Base-by-base conservation (phyloP, 768 basidiomycete genomes). In the Lactarius hengduanensis region DNA sequence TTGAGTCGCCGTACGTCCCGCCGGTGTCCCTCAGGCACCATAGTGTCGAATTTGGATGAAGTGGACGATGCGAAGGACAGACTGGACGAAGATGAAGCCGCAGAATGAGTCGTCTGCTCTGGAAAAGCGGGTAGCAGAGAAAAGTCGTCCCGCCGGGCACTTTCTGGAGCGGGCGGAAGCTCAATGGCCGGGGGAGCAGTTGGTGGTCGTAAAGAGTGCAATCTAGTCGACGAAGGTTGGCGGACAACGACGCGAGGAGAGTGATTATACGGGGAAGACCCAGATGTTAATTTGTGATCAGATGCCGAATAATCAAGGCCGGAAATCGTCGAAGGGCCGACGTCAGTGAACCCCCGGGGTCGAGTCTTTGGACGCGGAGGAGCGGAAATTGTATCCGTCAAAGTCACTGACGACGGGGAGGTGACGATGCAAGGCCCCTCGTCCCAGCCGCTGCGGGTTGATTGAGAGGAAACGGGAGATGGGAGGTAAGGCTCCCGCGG, bases 31-130 rank as follows among this genome's bases (percentile, higher is more conserved):
- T 60, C 67, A 22, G 36, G 41, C n/a, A 62, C 62, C 5, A 55
- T 20, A 20, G 57, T 5, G 28, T 68, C 69, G 28, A 57, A 34
- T 36, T 22, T 53, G 2, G 61, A 70, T 30, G 70, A 71, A 6
- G 30, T 18, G 18, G 70, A 67, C 1, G 70, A 71, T 7, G 70
- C 69, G 28, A 70, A 70, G 36, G 70, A 71, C 26, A 67, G 43
- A 20, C 63, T 62, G 8, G 70, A 70, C 7, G 70, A 67, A 28
- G 69, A 66, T 18, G 69, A 63, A 3, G 66, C 45, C 26, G 66
- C 63, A 18, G 69, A 64, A 18, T 57, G 66, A 63, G 54, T 8
- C 11, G 58, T 11, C 9, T 3, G 38, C 34, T 62, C 67, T 32
- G 63, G 13, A 65, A 68, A 59, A 50, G 69, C 66, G 22, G 68